Evolutionary conservation across 495 filamentous ascomycete genomes (phyloP).

Genomic region (Friedmanniomyces simplex): DNA sequence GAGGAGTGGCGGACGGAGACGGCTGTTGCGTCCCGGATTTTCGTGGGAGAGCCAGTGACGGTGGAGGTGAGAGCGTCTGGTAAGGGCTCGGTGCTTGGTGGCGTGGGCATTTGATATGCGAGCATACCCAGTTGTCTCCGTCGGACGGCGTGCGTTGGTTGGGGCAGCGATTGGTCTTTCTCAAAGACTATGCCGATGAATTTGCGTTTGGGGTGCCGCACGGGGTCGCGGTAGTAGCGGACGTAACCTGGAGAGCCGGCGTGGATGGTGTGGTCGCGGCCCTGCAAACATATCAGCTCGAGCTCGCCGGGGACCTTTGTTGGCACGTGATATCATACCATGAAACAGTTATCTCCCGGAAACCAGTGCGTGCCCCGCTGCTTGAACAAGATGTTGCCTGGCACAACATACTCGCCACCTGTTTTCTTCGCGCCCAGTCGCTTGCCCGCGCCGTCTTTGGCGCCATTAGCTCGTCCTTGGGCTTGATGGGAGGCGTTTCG

Average conservation of each 20-base stretch:
- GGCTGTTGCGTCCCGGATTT: background rate
- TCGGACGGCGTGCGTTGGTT: constrained; percentile 55
- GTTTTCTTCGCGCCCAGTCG: constrained; percentile 90
- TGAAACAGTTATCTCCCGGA: constrained; percentile 82
- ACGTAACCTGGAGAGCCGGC: constrained; percentile 77
- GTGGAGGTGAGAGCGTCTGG: background rate
- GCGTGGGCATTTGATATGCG: constrained; percentile 26
- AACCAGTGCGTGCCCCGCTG: constrained; percentile 93
- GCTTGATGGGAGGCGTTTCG: constrained; percentile 76
- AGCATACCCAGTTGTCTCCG: constrained; percentile 62
- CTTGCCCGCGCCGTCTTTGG: constrained; percentile 81
- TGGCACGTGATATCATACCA: constrained; percentile 32
- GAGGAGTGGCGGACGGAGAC: background rate
- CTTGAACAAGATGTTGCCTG: constrained; percentile 95
- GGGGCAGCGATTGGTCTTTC: constrained; percentile 61
- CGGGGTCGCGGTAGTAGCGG: constrained; percentile 85
- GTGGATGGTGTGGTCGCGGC: constrained; percentile 96
- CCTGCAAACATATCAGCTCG: constrained; percentile 27
- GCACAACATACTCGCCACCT: constrained; percentile 81
- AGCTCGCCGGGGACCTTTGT: background rate
- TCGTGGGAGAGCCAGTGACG: background rate
- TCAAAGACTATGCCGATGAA: constrained; percentile 89
- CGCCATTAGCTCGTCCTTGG: constrained; percentile 75
- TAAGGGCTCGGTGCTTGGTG: background rate
- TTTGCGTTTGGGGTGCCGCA: constrained; percentile 64